Percentiles rank a stretch among this genome's conserved stretches.
phyloP scores from a whole-genome alignment of 805 yeast species.

The Lipomyces spencermartinsiae region DNA sequence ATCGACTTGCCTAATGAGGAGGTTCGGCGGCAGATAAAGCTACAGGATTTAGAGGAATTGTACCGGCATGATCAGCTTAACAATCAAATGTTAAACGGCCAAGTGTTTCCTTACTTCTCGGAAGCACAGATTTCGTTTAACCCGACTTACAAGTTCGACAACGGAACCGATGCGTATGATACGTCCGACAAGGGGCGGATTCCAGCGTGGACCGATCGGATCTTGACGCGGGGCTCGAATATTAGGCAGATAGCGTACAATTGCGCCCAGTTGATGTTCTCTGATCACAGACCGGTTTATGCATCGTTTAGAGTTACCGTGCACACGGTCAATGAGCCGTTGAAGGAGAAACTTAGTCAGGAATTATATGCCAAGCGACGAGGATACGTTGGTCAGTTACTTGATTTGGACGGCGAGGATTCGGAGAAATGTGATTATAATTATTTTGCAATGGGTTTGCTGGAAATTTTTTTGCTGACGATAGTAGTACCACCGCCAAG shows the following conservation, averaged over 20 bases:
- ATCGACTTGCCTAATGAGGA: constrained; percentile 73
- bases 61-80: constrained; percentile 79
- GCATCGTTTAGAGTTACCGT: constrained; percentile 75
- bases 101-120: constrained; percentile 74
- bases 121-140: constrained; percentile 79
- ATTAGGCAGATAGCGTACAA: constrained; percentile 73
- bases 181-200: constrained; percentile 89
- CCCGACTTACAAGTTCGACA: constrained; percentile 93
- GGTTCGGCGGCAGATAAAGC: constrained; percentile 62
- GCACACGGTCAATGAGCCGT: constrained; percentile 68
- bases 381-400: constrained; percentile 47
- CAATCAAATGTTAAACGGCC: constrained; percentile 71
- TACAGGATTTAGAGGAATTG: constrained; percentile 56
- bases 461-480: not conserved
- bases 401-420: constrained; percentile 39
- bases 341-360: constrained; percentile 60
- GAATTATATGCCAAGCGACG: constrained; percentile 67
- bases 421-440: constrained; percentile 17
- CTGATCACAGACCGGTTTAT: constrained; percentile 94
- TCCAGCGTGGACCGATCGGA: constrained; percentile 97
- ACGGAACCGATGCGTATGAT: constrained; percentile 80
- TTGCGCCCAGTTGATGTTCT: constrained; percentile 62
- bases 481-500: constrained; percentile 84
- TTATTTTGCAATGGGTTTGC: not conserved
- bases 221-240: constrained; percentile 65